phyloP scores from a whole-genome alignment of 345 rosid species.

The Mercurialis annua region DNA sequence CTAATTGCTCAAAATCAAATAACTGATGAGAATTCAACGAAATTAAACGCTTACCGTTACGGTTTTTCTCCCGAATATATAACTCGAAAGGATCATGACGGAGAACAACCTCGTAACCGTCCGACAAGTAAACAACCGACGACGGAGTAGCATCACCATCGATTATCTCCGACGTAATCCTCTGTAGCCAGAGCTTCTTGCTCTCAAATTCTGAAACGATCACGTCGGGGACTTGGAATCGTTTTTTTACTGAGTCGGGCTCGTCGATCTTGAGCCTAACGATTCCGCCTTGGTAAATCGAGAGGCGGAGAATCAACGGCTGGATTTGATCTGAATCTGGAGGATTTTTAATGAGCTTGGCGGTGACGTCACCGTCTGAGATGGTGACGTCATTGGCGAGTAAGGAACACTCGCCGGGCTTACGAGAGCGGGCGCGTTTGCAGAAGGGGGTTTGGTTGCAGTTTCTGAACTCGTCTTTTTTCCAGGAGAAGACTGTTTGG shows the following conservation, averaged over 20 bases:
- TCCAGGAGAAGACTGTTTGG: constrained; percentile 63
- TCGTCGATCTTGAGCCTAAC: constrained; percentile 78
- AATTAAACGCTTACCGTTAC: constrained; percentile 47
- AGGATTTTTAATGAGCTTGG: constrained; percentile 44
- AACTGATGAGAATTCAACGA: constrained; percentile 78
- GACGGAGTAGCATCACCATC: constrained; percentile 49
- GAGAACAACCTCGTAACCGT: constrained; percentile 71
- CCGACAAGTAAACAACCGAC: constrained; percentile 62
- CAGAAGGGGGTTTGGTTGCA: constrained; percentile 96
- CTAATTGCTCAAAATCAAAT: constrained; percentile 87
- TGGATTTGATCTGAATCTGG: constrained; percentile 36
- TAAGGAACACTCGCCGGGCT: constrained; percentile 58
- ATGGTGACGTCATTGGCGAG: constrained; percentile 51
- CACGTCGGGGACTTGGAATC: constrained; percentile 89
- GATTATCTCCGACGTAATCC: constrained; percentile 44
- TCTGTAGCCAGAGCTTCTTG: constrained; percentile 70
- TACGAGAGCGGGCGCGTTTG: constrained; percentile 79
- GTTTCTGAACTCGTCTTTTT: constrained; percentile 88
- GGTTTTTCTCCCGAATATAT: constrained; percentile 54
- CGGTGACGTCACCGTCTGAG: constrained; percentile 74
- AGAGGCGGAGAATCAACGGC: constrained; percentile 65
- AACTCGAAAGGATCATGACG: constrained; percentile 86
- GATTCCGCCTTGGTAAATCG: constrained; percentile 64
- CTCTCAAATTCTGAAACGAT: constrained; percentile 54
- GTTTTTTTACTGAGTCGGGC: constrained; percentile 56